Evolutionary conservation across 2,329 filamentous ascomycete genomes (phyloP).

Genomic region (Fusarium pseudonygamai): DNA sequence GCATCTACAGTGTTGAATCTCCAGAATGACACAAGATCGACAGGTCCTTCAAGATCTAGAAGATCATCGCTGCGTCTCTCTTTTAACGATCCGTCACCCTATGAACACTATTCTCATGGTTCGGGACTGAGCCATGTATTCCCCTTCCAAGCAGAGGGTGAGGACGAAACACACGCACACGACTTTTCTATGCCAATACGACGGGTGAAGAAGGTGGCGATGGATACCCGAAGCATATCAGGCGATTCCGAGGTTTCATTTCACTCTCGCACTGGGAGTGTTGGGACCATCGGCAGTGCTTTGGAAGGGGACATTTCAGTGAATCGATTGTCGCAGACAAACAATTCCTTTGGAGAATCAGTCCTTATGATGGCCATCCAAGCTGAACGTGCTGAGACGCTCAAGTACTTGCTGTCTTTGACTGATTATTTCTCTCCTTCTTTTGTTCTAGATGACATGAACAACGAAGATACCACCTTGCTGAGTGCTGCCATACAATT

Average conservation of each 20-base stretch:
- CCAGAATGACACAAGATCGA: conserved; percentile 51
- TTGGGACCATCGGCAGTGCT: conserved; percentile 76
- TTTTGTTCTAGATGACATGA: conserved; percentile 81
- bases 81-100: conserved; percentile 38
- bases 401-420: conserved; percentile 82
- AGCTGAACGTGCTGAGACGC: conserved; percentile 72
- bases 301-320: conserved; percentile 89
- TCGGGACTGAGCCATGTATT: conserved; percentile 84
- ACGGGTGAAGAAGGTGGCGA: conserved; percentile 80
- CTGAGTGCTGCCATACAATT: conserved; percentile 91
- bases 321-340: conserved; percentile 77
- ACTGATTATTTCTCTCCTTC: conserved; percentile 77
- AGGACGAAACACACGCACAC: conserved; percentile 50
- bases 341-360: conserved; percentile 79
- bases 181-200: conserved; percentile 51
- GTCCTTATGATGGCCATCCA: conserved; percentile 88
- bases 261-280: conserved; percentile 79
- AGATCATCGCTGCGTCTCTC: conserved; percentile 55
- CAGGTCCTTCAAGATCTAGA: conserved; percentile 42
- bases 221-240: conserved; percentile 90
- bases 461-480: conserved; percentile 89
- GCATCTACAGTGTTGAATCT: conserved; percentile 60
- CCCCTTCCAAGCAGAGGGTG: conserved; percentile 75
- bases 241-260: conserved; percentile 86
- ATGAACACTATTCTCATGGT: conserved; percentile 64